phyloP scores from a whole-genome alignment of 768 basidiomycete species.

The Lactarius deliciosus region DNA sequence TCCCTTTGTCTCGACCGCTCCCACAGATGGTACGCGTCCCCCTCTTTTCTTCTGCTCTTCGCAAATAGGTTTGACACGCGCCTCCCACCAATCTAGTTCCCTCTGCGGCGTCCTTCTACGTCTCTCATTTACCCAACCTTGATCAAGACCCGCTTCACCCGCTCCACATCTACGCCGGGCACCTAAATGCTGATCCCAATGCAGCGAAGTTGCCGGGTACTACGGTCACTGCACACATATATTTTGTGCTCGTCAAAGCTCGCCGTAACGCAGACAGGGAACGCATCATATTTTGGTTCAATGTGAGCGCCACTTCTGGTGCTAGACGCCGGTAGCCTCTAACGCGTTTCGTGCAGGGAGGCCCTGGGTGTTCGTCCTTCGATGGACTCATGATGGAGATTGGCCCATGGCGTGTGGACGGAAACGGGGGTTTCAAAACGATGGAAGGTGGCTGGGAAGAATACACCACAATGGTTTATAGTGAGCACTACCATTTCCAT shows the following conservation, averaged over 20 bases:
- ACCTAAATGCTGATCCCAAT: slow-evolving; percentile 77
- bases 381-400: slow-evolving; percentile 98
- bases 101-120: slow-evolving; percentile 83
- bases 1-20: slow-evolving; percentile 17
- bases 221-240: slow-evolving; percentile 76
- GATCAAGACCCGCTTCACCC: slow-evolving; percentile 69
- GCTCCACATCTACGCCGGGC: slow-evolving; percentile 81
- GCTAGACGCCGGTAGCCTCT: neutral
- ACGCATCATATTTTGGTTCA: slow-evolving; percentile 94
- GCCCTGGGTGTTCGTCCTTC: slow-evolving; percentile 96
- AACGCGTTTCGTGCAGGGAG: slow-evolving; percentile 56
- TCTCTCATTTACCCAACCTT: slow-evolving; percentile 71
- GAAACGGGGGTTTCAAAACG: slow-evolving; percentile 65
- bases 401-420: slow-evolving; percentile 87
- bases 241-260: slow-evolving; percentile 89
- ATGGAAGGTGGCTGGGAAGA: slow-evolving; percentile 96
- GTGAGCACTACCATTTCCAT: slow-evolving; percentile 48
- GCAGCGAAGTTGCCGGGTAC: slow-evolving; percentile 47
- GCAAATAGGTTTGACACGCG: neutral
- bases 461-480: slow-evolving; percentile 88
- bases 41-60: neutral
- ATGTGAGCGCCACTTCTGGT: slow-evolving; percentile 53
- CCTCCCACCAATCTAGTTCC: slow-evolving; percentile 48
- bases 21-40: slow-evolving; percentile 26
- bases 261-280: slow-evolving; percentile 86